phyloP scores from a whole-genome alignment of 331 rosid genomes.

The Acacia pycnantha region DNA sequence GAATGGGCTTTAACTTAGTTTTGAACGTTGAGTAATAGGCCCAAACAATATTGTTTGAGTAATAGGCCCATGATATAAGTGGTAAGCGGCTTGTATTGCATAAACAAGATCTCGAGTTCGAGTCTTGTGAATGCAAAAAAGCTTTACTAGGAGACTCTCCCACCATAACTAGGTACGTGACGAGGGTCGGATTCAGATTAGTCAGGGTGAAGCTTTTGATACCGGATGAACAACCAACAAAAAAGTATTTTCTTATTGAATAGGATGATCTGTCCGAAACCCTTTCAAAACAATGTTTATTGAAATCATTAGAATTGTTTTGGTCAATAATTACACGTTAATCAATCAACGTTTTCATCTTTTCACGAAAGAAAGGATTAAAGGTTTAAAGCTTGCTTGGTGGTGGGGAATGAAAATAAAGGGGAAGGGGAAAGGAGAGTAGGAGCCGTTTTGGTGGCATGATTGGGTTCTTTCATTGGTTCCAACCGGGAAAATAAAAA shows the following conservation, averaged over 20 bases:
- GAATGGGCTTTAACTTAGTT: background rate
- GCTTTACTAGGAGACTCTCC: no score
- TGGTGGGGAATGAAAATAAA: background rate
- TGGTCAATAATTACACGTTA: background rate
- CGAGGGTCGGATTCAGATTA: no score
- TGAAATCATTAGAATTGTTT: background rate
- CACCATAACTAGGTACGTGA: no score
- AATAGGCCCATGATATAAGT: no score
- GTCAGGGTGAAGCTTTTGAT: no score
- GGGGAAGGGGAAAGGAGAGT: background rate
- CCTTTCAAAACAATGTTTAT: background rate
- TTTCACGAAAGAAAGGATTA: background rate
- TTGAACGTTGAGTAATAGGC: background rate
- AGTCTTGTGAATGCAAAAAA: no score
- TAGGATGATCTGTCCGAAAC: background rate
- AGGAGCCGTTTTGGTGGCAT: background rate
- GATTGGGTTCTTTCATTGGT: background rate
- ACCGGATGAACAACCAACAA: no score
- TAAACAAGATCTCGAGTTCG: no score
- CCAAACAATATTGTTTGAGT: background rate
- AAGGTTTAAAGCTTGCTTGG: background rate
- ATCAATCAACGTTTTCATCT: background rate
- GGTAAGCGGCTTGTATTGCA: no score
- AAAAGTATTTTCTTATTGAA: no score
- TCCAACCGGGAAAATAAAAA: background rate